Conservation (phyloP, 1,139 yeast species). For the Taphrina flavorubra region DNA sequence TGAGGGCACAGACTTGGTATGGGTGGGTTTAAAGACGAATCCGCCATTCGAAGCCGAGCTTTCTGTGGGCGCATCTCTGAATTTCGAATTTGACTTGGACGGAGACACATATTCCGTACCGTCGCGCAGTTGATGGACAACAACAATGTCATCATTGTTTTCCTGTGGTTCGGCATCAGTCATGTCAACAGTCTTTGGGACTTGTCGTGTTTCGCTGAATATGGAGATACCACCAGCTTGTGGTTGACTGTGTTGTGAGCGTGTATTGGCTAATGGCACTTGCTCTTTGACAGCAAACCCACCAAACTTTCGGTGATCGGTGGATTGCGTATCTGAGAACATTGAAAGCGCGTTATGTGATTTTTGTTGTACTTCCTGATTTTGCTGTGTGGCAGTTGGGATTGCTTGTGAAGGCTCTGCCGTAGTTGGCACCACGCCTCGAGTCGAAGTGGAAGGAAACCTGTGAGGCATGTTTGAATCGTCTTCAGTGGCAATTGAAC, state of each 20-base stretch:
- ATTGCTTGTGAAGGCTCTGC: not conserved
- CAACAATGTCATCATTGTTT: not conserved
- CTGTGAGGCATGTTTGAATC: not conserved
- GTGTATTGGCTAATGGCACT: no score
- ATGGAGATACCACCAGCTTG: not conserved
- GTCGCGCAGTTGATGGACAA: constrained; percentile 31
- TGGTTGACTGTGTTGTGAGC: not conserved
- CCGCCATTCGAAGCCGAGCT: not conserved
- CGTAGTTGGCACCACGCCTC: not conserved
- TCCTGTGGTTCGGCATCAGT: not conserved
- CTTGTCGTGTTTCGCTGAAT: not conserved
- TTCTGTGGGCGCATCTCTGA: not conserved
- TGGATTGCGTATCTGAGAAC: not conserved
- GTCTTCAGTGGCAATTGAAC: not conserved
- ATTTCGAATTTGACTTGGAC: constrained; percentile 1
- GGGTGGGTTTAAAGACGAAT: constrained; percentile 24
- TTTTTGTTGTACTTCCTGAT: no score
- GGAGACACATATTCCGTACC: constrained; percentile 39
- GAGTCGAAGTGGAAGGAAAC: not conserved
- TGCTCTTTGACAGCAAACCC: not conserved
- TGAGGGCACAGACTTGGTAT: constrained; percentile 7
- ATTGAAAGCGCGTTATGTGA: not conserved
- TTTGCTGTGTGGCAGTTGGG: not conserved
- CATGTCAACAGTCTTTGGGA: not conserved
- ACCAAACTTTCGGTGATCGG: constrained; percentile 6